phyloP scores from a whole-genome alignment of 2,329 filamentous ascomycete genomes.

The Sarocladium kiliense region DNA sequence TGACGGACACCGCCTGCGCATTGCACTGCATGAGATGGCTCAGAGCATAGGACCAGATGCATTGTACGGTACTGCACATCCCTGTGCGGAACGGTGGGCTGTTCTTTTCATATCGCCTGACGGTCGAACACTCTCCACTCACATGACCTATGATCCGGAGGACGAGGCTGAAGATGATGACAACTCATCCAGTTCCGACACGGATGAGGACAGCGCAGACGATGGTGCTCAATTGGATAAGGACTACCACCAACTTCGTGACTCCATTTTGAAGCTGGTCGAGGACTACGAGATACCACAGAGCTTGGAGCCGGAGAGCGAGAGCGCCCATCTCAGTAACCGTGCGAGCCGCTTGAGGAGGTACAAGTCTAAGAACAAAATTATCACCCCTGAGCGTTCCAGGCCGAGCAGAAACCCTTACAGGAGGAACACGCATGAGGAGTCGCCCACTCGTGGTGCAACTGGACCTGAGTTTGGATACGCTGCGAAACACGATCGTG shows the following conservation, averaged over 20 bases:
- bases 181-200: slow-evolving; percentile 54
- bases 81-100: slow-evolving; percentile 78
- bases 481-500: slow-evolving; percentile 15
- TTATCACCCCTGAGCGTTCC: slow-evolving; percentile 45
- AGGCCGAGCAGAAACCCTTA: slow-evolving; percentile 57
- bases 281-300: slow-evolving; percentile 78
- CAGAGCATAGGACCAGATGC: slow-evolving; percentile 59
- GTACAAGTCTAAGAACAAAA: slow-evolving; percentile 55
- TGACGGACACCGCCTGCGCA: slow-evolving; percentile 59
- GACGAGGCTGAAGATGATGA: slow-evolving; percentile 63
- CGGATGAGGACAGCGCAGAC: slow-evolving; percentile 56
- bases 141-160: slow-evolving; percentile 68
- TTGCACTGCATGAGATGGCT: slow-evolving; percentile 66
- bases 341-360: slow-evolving; percentile 58
- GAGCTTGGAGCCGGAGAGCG: slow-evolving; percentile 53
- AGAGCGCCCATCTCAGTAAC: slow-evolving; percentile 64
- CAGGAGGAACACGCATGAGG: slow-evolving; percentile 28
- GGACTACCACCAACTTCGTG: slow-evolving; percentile 75
- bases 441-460: slow-evolving; percentile 10
- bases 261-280: slow-evolving; percentile 74
- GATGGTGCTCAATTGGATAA: slow-evolving; percentile 63
- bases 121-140: slow-evolving; percentile 62
- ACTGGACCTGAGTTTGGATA: neutral
- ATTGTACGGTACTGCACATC: slow-evolving; percentile 65
- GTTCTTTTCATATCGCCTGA: slow-evolving; percentile 74